Evolutionary conservation across 805 yeast species (phyloP).

Genomic region (Candida ascalaphidarum): DNA sequence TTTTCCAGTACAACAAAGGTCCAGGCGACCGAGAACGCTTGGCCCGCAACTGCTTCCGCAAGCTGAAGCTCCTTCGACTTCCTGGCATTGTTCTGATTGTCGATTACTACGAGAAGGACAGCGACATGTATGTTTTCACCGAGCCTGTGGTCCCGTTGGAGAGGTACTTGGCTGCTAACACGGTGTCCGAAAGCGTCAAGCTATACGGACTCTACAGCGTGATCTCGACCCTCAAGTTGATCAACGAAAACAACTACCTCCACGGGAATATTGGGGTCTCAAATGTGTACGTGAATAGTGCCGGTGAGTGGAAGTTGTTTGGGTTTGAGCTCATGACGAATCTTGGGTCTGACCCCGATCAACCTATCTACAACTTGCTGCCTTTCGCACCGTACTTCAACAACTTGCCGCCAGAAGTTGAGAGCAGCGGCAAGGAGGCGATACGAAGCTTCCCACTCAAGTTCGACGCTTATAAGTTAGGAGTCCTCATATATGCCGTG

Average conservation of each 20-base stretch:
- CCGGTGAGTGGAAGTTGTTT: conserved; percentile 79
- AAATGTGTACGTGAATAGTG: conserved; percentile 52
- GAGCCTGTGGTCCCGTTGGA: conserved; percentile 56
- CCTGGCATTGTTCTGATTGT: conserved; percentile 62
- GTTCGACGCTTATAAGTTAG: conserved; percentile 60
- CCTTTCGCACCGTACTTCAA: conserved; percentile 14
- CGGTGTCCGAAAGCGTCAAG: conserved; percentile 26
- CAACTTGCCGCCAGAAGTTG: conserved; percentile 41
- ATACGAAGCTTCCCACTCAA: conserved; percentile 29
- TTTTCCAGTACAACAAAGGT: conserved; percentile 51
- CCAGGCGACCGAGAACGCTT: conserved; percentile 15
- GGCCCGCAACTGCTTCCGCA: conserved; percentile 29
- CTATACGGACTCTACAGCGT: conserved; percentile 51
- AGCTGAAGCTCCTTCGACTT: conserved; percentile 48
- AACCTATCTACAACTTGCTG: conserved; percentile 30
- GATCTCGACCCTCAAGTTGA: conserved; percentile 44
- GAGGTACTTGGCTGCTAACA: conserved; percentile 24
- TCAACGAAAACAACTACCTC: conserved; percentile 52
- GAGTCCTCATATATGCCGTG: conserved; percentile 42
- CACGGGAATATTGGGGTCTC: conserved; percentile 54
- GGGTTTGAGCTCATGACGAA: conserved; percentile 68
- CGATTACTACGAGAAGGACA: conserved; percentile 59
- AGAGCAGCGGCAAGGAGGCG: conserved; percentile 33
- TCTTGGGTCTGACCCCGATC: conserved; percentile 37
- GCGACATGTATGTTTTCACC: conserved; percentile 49